Base-by-base conservation (phyloP, 768 basidiomycete species). In the Mycena maculata region DNA sequence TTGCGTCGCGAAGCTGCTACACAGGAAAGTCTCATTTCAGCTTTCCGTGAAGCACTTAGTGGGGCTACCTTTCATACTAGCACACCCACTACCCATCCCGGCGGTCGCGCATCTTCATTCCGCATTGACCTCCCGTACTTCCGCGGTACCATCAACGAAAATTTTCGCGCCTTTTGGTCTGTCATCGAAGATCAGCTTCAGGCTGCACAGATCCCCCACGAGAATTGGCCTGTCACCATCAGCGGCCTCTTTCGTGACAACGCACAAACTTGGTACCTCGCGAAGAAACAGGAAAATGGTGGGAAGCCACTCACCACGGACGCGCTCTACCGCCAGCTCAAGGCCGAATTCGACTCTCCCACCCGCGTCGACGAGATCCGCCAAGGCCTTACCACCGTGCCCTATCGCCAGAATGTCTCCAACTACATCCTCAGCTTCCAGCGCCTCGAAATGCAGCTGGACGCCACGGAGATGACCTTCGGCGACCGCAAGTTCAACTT, bases 111-210 rank as follows among this genome's bases (percentile, higher is more conserved):
- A 16, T 31, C 55, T 1, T 65, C 55, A 15, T 56, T 65, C 55
- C 63, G 45, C n/a, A 36, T 65, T 41, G 55, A 65, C 41, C 33
- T 65, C 16, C 63, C 55, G 5, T 47, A 25, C 11, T 65, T 65
- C 31, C 42, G 55, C 33, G 55, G 63, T 15, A 55, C 63, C 16
- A 33, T 56, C 20, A 50, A 52, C 27, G 61, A 63, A 25, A 54
- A 50, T 63, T 23, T 54, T 12, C 39, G 55, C 23, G 41, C 63
- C 28, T 65, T 44, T 42, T 22, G 22, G 36, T 47, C 53, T 25
- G 58, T 65, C n/a, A 11, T 65, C n/a, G 63, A 65, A 33, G 63
- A 65, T 33, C 63, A 65, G 28, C 54, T 65, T 30, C 33, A 54
- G 16, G 63, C 63, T 5, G 31, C 55, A 8, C 33, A 58, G 6